Evolutionary conservation across 495 filamentous ascomycete genomes (phyloP), one percentile per base, ranked within the genome.

Genomic region (Penicillium mononematosum): DNA sequence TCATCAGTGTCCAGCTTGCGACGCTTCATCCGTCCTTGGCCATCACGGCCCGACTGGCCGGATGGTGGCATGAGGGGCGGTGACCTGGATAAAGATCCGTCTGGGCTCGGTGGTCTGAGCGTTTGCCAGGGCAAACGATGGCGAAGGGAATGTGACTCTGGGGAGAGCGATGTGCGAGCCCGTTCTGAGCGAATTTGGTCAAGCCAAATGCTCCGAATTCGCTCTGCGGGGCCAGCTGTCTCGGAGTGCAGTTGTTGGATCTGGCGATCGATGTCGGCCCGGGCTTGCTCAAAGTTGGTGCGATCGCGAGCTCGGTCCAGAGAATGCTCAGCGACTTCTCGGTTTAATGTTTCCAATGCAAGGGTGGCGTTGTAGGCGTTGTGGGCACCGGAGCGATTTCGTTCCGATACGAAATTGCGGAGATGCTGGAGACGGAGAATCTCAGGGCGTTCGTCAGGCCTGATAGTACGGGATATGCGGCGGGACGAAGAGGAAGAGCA

Each of bases 1-100:
- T 75, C 77, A 51, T 91, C 87, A 6, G 81, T 72, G 46, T 91
- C 87, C 32, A 93, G 65, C 72, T 91, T 92, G 54, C 90, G 81
- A 36, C 91, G 83, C 69, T 96, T 96, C 48, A 71, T 60, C 45
- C 83, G 72, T 52, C 79, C 80, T 55, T 71, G 75, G 48, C 62
- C 60, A 45, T 58, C 44, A n/a, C 55, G 62, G 46, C 69, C 62
- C n/a, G 51, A 56, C 24, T 67, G 65, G 3, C 53, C 59, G 38
- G 76, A 73, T 12, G 67, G 66, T 3, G 71, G 61, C 62, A 73
- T 73, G 50, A 76, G 56, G 58, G 73, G 64, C 41, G 75, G 67
- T 31, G 78, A 41, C n/a, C 53, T 45, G 32, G 53, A 55, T 39
- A 44, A 52, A 29, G 50, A 41, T 19, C 24, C 44, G 53, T 47